Evolutionary conservation across 768 basidiomycete genomes (phyloP), one percentile per base, ranked within the genome.

Genomic region (Lyophyllum semitale): DNA sequence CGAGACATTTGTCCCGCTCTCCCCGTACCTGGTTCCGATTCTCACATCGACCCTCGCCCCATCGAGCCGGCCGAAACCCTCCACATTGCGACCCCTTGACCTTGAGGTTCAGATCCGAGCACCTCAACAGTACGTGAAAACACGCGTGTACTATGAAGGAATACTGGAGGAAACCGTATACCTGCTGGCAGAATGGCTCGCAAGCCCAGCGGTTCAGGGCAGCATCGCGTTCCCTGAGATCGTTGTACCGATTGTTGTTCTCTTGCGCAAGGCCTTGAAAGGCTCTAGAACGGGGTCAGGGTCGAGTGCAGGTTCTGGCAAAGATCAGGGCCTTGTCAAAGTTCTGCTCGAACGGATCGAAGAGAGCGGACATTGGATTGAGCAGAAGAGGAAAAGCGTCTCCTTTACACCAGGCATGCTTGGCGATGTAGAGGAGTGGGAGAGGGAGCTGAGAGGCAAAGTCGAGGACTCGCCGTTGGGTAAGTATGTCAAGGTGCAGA

Each of bases 151-250:
- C 68, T 76, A 80, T 44, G 95, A 97, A 64, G 87, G 84, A 0
- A 71, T 97, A 37, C 78, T 85, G 2, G 95, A 98, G 50, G 97
- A 98, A 70, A 73, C 88, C 15, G 69, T 80, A 5, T 96, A 84
- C 71, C 71, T 93, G 25, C 77, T 96, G 22, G 87, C 86, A 1
- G 93, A 95, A 64, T 94, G 91, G 85, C 83, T 94, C 50, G 79
- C 85, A 27, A 86, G 84, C 29, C 61, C 72, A 8, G 74, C 83
- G 0, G 85, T 95, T 0, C 89, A 92, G 46, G 89, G 85, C 1
- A 91, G 89, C 69, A 86, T 98, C 55, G 93, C 93, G 0, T 98
- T 97, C 79, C 96, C 97, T 2, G 97, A 99, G 72, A 80, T 96
- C 37, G 78, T 85, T 13, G 83, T 98, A 12, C 95, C 95, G 2